Evolutionary conservation across 768 basidiomycete genomes (phyloP).

Genomic region (Trametes punicea): DNA sequence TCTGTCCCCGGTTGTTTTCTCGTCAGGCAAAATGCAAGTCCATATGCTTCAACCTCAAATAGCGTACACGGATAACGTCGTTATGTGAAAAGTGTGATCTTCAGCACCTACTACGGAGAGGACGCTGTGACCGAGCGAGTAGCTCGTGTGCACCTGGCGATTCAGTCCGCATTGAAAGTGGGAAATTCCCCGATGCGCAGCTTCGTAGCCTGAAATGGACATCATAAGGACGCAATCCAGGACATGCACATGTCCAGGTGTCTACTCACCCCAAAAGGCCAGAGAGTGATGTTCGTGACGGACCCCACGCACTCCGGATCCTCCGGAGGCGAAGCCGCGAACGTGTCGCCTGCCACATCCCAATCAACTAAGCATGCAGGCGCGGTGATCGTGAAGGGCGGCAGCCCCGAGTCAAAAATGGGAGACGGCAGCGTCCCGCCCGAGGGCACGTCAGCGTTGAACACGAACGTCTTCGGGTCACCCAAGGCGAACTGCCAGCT

Average conservation of each 20-base stretch:
- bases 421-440: conserved; percentile 28
- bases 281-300: conserved; percentile 41
- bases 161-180: conserved; percentile 19
- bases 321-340: conserved; percentile 45
- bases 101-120: no score
- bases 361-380: conserved; percentile 50
- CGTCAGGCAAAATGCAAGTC: no score
- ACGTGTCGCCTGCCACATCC: conserved; percentile 45
- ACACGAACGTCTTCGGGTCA: conserved; percentile 38
- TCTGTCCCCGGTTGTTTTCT: no score
- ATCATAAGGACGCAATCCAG: neutral
- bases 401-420: conserved; percentile 45
- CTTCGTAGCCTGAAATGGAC: conserved; percentile 29
- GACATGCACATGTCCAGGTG: neutral
- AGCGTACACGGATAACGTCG: no score
- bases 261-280: conserved; percentile 46
- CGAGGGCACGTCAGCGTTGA: conserved; percentile 26
- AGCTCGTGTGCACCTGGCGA: no score
- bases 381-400: conserved; percentile 46
- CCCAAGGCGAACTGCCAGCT: conserved; percentile 51
- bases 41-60: neutral
- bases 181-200: conserved; percentile 34
- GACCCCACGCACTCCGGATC: conserved; percentile 42
- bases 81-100: no score
- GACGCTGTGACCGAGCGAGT: no score